phyloP scores from a whole-genome alignment of 2,329 filamentous ascomycete species.

The Beauveria bassiana region DNA sequence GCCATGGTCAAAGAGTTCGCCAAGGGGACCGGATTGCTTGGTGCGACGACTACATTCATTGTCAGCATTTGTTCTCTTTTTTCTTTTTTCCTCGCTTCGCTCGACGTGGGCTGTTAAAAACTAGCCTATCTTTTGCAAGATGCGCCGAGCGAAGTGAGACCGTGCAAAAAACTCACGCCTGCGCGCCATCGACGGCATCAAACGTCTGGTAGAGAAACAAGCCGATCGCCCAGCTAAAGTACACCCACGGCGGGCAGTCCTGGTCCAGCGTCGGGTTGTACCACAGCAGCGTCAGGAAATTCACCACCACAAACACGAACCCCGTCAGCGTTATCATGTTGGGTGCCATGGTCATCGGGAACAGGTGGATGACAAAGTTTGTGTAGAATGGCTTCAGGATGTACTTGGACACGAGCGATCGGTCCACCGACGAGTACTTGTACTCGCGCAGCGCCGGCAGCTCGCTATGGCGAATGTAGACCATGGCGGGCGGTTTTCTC shows the following conservation, averaged over 20 bases:
- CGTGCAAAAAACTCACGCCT: slow-evolving; percentile 58
- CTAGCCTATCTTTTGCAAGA: background rate
- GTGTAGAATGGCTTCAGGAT: slow-evolving; percentile 97
- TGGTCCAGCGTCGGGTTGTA: slow-evolving; percentile 91
- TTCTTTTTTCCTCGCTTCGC: background rate
- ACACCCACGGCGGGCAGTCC: slow-evolving; percentile 93
- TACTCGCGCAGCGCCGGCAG: slow-evolving; percentile 86
- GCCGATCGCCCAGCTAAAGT: slow-evolving; percentile 81
- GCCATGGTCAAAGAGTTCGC: slow-evolving; percentile 95
- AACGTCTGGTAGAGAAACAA: slow-evolving; percentile 97
- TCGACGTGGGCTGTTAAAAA: background rate
- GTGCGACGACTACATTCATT: slow-evolving; percentile 62
- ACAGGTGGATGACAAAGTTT: slow-evolving; percentile 85
- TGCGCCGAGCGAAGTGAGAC: background rate
- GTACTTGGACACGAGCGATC: slow-evolving; percentile 83
- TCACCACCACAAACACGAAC: slow-evolving; percentile 81
- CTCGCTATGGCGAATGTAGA: slow-evolving; percentile 89
- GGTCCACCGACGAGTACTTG: slow-evolving; percentile 90
- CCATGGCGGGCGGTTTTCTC: slow-evolving; percentile 51
- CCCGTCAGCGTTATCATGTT: slow-evolving; percentile 84
- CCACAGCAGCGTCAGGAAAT: slow-evolving; percentile 88
- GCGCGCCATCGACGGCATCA: slow-evolving; percentile 89
- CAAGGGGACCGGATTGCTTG: slow-evolving; percentile 83
- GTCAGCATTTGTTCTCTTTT: background rate
- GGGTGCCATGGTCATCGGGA: slow-evolving; percentile 91